A percentile compares a stretch with the other conserved stretches of the same genome.
Evolutionary conservation across 2,329 filamentous ascomycete species (phyloP).

Genomic region (Aspergillus viridinutans): DNA sequence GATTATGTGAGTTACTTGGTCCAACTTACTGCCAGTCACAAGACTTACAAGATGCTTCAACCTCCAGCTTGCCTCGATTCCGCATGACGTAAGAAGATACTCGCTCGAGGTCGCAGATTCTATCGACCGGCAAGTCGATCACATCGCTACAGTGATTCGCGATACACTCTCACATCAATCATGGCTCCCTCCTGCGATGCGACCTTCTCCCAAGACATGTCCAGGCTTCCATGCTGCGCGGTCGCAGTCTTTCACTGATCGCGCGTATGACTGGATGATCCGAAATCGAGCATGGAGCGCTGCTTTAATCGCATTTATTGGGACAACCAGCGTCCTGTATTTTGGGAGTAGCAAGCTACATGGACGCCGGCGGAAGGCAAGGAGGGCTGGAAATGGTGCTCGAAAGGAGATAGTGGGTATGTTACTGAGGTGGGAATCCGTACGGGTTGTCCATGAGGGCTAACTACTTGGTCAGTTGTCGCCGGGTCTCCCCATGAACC

Average conservation of each 20-base stretch:
- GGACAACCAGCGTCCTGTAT: constrained; percentile 58
- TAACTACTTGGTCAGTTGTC: constrained; percentile 56
- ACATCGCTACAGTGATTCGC: constrained; percentile 65
- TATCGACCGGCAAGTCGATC: constrained; percentile 76
- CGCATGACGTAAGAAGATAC: constrained; percentile 65
- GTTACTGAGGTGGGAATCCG: constrained; percentile 14
- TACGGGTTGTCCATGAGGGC: constrained; percentile 8
- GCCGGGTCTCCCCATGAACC: constrained; percentile 84
- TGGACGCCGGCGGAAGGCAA: constrained; percentile 66
- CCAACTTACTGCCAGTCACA: not conserved
- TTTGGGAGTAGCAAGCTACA: constrained; percentile 58
- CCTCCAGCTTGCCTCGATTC: constrained; percentile 52
- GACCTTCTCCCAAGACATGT: constrained; percentile 43
- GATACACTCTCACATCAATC: constrained; percentile 62
- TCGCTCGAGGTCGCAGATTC: constrained; percentile 70
- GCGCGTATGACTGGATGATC: constrained; percentile 65
- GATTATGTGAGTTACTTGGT: constrained; percentile 60
- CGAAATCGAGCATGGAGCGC: constrained; percentile 71
- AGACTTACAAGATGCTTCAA: constrained; percentile 9
- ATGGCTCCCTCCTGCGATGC: constrained; percentile 70
- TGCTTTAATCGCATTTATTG: constrained; percentile 64
- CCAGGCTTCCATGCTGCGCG: constrained; percentile 23
- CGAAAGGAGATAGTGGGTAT: constrained; percentile 72
- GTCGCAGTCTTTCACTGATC: constrained; percentile 47
- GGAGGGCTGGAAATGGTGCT: constrained; percentile 74